Evolutionary conservation across 495 filamentous ascomycete genomes (phyloP).

Genomic region (Sabuloglossum arenarium): DNA sequence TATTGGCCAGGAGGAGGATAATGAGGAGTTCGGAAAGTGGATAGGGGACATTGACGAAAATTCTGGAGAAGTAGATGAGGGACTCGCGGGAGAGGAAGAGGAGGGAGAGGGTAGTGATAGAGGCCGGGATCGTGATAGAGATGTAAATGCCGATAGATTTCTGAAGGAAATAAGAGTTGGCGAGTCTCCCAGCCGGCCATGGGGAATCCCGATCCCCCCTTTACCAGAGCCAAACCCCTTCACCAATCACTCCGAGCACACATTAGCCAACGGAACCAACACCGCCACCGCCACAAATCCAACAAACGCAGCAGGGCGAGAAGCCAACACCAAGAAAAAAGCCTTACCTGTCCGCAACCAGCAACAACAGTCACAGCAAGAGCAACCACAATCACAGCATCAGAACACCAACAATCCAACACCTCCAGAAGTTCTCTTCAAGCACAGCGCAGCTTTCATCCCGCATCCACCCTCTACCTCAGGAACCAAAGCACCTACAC

Average conservation of each 20-base stretch:
- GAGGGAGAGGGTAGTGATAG: conserved; percentile 28
- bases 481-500: neutral
- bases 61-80: conserved; percentile 14
- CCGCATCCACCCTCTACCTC: neutral
- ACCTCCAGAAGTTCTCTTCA: neutral
- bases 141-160: conserved; percentile 38
- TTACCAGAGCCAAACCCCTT: neutral
- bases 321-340: neutral
- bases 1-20: conserved; percentile 20
- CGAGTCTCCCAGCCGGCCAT: conserved; percentile 74
- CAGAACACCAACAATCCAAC: neutral
- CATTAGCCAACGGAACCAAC: neutral
- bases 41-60: conserved; percentile 39
- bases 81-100: conserved; percentile 15
- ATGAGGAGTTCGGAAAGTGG: conserved; percentile 58
- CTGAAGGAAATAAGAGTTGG: conserved; percentile 69
- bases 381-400: neutral
- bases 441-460: neutral
- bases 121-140: conserved; percentile 21
- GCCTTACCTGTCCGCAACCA: neutral
- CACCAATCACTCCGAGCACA: neutral
- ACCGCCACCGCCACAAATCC: neutral
- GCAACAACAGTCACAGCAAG: neutral
- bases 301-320: neutral
- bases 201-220: conserved; percentile 63